A percentile compares a stretch with the other conserved stretches of the same genome.
phyloP scores from a whole-genome alignment of 1,139 yeast species.

The Geotrichum macrosporum region DNA sequence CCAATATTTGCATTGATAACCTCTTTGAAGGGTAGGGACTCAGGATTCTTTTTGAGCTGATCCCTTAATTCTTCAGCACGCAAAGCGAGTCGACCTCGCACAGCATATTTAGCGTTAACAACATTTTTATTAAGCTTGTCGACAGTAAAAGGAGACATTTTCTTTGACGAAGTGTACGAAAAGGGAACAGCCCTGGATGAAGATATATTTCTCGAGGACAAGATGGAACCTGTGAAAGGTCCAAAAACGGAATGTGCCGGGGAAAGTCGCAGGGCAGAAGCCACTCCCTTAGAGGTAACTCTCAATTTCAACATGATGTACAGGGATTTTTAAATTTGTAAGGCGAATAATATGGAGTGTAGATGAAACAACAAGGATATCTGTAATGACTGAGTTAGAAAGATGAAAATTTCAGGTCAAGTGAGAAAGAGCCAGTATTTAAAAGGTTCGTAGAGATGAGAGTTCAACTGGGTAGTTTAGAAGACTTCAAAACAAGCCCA shows the following conservation, averaged over 20 bases:
- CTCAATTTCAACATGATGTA: too few species aligned
- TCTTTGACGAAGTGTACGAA: not conserved
- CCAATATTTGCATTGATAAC: constrained; percentile 92
- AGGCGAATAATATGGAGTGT: too few species aligned
- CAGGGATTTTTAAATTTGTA: too few species aligned
- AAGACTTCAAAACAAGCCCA: too few species aligned
- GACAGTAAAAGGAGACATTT: constrained; percentile 29
- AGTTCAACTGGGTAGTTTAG: too few species aligned
- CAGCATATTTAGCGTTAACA: constrained; percentile 87
- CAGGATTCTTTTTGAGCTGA: constrained; percentile 50
- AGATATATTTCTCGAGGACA: not conserved
- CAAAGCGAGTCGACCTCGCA: constrained; percentile 87
- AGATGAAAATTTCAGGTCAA: too few species aligned
- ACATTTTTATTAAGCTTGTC: constrained; percentile 67
- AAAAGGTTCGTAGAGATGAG: too few species aligned
- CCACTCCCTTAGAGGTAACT: not conserved
- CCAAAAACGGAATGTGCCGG: constrained; percentile 8
- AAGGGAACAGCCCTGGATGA: not conserved
- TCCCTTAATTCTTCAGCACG: constrained; percentile 78
- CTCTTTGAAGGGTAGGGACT: constrained; percentile 65
- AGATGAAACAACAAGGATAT: too few species aligned
- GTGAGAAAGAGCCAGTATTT: too few species aligned
- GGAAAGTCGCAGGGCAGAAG: constrained; percentile 2
- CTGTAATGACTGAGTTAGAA: too few species aligned
- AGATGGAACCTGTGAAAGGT: not conserved